Conservation (phyloP, 306 rosid species). For the Ormosia emarginata region DNA sequence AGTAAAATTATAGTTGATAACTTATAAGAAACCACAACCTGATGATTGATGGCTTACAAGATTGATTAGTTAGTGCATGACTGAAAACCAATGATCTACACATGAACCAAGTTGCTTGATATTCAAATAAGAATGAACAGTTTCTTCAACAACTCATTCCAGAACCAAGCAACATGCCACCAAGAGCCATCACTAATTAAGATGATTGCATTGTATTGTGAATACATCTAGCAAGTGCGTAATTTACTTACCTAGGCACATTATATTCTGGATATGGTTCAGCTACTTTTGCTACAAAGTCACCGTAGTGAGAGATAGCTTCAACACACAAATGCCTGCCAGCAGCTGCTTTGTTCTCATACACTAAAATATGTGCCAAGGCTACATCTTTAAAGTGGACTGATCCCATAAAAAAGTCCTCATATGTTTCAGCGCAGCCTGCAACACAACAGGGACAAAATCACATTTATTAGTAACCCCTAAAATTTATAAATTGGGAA, state of each 20-base stretch:
- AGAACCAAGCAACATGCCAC: neutral
- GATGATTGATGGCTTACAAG: neutral
- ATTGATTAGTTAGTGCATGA: neutral
- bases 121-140: neutral
- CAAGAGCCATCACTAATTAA: neutral
- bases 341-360: slow-evolving; percentile 70
- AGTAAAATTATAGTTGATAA: neutral
- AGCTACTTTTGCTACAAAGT: slow-evolving; percentile 75
- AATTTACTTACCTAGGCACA: slow-evolving; percentile 53
- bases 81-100: neutral
- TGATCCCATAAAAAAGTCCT: slow-evolving; percentile 60
- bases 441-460: slow-evolving; percentile 24
- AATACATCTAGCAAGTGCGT: neutral
- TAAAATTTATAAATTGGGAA: neutral
- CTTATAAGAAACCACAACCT: neutral
- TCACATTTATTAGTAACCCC: neutral
- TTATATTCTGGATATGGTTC: slow-evolving; percentile 77
- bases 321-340: slow-evolving; percentile 87
- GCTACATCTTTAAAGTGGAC: slow-evolving; percentile 95
- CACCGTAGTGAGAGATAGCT: slow-evolving; percentile 78
- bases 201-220: neutral
- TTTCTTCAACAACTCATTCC: slow-evolving; percentile 7
- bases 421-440: slow-evolving; percentile 73
- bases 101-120: neutral
- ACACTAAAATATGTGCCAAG: slow-evolving; percentile 77